These are phyloP conservation scores for Sporisorium scitamineum DNA, from an alignment of 1,284 basidiomycete species.

Conservation along the genomic window DNA sequence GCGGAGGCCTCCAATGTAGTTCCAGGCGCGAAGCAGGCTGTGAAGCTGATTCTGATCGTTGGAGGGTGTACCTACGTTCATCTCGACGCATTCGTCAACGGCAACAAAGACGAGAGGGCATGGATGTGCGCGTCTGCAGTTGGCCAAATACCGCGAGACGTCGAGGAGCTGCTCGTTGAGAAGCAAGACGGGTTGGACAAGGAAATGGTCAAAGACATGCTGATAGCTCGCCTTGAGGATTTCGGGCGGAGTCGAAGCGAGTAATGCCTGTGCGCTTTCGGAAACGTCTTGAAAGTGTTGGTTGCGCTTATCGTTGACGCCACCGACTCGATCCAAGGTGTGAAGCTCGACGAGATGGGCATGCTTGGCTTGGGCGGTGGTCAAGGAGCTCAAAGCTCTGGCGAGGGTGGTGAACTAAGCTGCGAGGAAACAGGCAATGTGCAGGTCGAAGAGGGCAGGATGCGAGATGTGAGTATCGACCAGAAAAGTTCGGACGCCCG, in stretches of 20 bases:
- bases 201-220: no score
- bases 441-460: neutral
- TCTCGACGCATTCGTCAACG: constrained; percentile 27
- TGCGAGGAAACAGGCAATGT: constrained; percentile 9
- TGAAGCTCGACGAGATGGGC: neutral
- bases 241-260: no score
- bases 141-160: neutral
- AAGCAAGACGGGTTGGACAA: no score
- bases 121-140: neutral
- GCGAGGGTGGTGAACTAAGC: constrained; percentile 9
- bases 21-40: constrained; percentile 22
- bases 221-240: no score
- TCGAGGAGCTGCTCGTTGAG: neutral
- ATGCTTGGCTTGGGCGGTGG: neutral
- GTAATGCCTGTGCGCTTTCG: no score
- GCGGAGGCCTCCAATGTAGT: neutral
- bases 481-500: constrained; percentile 5
- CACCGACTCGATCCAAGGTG: neutral
- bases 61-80: no score
- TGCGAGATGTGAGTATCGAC: neutral
- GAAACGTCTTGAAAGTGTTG: neutral
- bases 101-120: constrained; percentile 17
- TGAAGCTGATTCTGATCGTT: neutral
- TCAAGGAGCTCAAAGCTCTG: neutral
- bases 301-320: neutral